Conservation (phyloP, 768 basidiomycete species). For the Pleurotus giganteus region DNA sequence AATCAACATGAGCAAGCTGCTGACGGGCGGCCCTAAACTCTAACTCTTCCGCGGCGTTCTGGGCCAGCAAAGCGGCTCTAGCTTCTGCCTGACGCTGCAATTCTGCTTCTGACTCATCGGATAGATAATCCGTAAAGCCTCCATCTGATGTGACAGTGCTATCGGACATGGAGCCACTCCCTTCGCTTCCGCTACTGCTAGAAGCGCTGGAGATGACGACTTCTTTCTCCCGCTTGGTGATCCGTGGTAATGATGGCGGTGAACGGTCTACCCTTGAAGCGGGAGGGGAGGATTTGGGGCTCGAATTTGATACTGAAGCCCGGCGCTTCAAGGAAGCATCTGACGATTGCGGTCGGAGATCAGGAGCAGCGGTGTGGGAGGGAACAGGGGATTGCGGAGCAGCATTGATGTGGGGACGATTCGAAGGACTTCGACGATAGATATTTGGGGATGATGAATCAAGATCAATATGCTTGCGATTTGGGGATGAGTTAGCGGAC, state of each 20-base stretch:
- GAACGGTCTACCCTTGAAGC: slow-evolving; percentile 18
- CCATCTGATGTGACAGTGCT: slow-evolving; percentile 83
- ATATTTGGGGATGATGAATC: slow-evolving; percentile 38
- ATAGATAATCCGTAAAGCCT: slow-evolving; percentile 86
- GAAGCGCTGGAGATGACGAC: slow-evolving; percentile 45
- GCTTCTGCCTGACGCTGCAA: slow-evolving; percentile 84
- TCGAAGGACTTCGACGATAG: slow-evolving; percentile 44
- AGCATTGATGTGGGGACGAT: slow-evolving; percentile 43
- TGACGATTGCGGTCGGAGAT: slow-evolving; percentile 22
- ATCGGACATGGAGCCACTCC: slow-evolving; percentile 63
- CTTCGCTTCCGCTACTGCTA: slow-evolving; percentile 62
- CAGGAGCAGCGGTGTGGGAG: slow-evolving; percentile 33
- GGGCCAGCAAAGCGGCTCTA: slow-evolving; percentile 73
- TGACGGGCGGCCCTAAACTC: slow-evolving; percentile 81
- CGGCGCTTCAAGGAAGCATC: slow-evolving; percentile 25
- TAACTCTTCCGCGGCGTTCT: slow-evolving; percentile 75
- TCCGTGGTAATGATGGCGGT: slow-evolving; percentile 25
- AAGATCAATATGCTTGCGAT: slow-evolving; percentile 57
- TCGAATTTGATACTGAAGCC: slow-evolving; percentile 24
- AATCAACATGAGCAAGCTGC: slow-evolving; percentile 70
- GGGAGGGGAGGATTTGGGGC: slow-evolving; percentile 14
- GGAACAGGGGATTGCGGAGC: slow-evolving; percentile 38
- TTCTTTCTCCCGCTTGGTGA: slow-evolving; percentile 30
- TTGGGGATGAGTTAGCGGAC: slow-evolving; percentile 59
- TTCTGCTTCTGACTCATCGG: slow-evolving; percentile 91